Base-by-base conservation (phyloP, 1,284 basidiomycete genomes). In the Ceratobasidium sp. region DNA sequence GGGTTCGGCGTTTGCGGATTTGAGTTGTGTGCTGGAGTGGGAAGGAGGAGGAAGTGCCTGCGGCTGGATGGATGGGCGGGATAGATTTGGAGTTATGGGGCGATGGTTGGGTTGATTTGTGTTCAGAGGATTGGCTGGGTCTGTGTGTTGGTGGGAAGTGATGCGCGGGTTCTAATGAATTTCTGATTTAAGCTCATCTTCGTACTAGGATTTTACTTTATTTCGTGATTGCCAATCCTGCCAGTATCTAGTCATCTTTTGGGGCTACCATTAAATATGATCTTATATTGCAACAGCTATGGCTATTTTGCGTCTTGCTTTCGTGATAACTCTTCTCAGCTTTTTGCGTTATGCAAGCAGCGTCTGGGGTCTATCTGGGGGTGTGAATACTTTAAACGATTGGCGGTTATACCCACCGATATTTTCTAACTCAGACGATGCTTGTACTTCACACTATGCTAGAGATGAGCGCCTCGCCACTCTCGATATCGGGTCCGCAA, bases 1-100 rank as follows among this genome's bases (percentile, higher is more conserved):
- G 57, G 57, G 57, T 3, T 58, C 57, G 57, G 57, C 50, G n/a
- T 13, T 52, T 52, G 54, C 35, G 14, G 54, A 35, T 35, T 28
- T 35, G 54, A 32, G 54, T 28, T 57, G n/a, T 28, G 14, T 38
- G 35, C 35, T 38, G 4, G 35, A 38, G 35, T 38, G 6, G 35
- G 35, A 38, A 38, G 35, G 35, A 5, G 35, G 4, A 11, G 35
- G 35, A 38, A 38, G 54, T 32, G 13, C 21, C 6, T 23, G 50
- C 23, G 50, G 21, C 18, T 52, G 11, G 3, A 28, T 13, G 30
- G 30, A 16, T 30, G 21, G 35, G 57, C 57, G 57, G 57, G 41
- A 32, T 13, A 21, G 21, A 13, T 58, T 58, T 58, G 35, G 57
- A 23, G 13, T 11, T 38, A 11, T 38, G 11, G 35, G 35, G 35